Evolutionary conservation across 2,329 filamentous ascomycete genomes (phyloP), one percentile per base, ranked within the genome.

Genomic region (Phialophora macrospora): DNA sequence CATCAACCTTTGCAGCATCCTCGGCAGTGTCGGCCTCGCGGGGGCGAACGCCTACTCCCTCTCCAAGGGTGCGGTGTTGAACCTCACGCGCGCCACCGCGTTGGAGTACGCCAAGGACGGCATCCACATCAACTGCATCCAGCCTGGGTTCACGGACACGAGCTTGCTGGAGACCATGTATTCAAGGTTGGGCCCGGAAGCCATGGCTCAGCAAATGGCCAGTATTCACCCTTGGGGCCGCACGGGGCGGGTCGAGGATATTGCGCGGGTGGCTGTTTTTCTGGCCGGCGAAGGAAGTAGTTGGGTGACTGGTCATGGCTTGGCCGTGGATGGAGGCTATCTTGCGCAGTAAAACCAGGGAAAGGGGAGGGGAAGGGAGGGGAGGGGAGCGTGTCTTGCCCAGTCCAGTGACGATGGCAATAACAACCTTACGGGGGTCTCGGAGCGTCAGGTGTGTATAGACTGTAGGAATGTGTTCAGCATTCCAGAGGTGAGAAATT

Each of bases 251-350:
- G 65, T 74, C 12, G 74, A 77, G 51, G 76, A 80, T 52, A 73
- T 80, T 61, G 77, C 77, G 0, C 68, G 74, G 4, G 76, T 77
- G 38, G 80, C 79, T 0, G 76, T 83, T 9, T 81, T 81, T 66
- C 68, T 84, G 61, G 80, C 80, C 1, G 81, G 79, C 59, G 80
- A 81, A 41, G 81, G 82, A 65, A 79, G 79, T 1, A 73, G 71
- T 41, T 83, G 77, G 76, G 73, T 83, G 22, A 82, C 80, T 20
- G 81, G 81, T 0, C 72, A 78, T 28, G 75, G 73, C 17, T 62
- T 82, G 56, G 74, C 78, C 3, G 79, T 82, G 17, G 81, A 83
- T 75, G 81, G 81, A 4, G 80, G 81, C 1, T 82, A 78, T 75
- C 30, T 70, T 22, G 66, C 66, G 30, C 66, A 68, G 62, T 68